Percentiles rank a stretch among this genome's conserved stretches.
phyloP scores from a whole-genome alignment of 352 stramenopile species.

The Pythium folliculosum region DNA sequence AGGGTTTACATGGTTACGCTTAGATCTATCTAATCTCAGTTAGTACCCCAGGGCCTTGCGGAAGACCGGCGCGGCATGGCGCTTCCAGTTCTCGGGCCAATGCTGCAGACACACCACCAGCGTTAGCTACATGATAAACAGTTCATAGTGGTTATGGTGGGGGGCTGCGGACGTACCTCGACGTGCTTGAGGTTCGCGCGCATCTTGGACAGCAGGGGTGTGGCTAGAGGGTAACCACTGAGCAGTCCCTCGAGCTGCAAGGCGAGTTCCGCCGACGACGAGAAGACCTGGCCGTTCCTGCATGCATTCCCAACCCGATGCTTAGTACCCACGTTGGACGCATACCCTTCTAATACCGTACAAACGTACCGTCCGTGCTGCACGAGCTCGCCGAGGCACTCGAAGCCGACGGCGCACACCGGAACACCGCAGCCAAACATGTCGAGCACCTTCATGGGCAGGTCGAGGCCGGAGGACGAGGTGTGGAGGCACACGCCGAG shows the following conservation, averaged over 20 bases:
- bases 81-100: conserved; percentile 78
- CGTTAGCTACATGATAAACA: background rate
- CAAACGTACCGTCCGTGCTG: conserved; percentile 61
- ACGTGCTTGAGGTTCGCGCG: conserved; percentile 52
- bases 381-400: conserved; percentile 97
- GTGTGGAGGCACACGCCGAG: conserved; percentile 99
- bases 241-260: conserved; percentile 66
- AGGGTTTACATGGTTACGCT: too few species aligned
- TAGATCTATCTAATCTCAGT: conserved; percentile 1
- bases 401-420: conserved; percentile 96
- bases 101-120: conserved; percentile 36
- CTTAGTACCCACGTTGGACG: too few species aligned
- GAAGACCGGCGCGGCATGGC: conserved; percentile 64
- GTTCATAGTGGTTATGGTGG: too few species aligned
- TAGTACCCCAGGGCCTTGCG: conserved; percentile 44
- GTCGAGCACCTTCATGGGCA: conserved; percentile 99
- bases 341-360: too few species aligned
- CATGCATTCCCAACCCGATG: too few species aligned
- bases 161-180: conserved; percentile 38
- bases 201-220: conserved; percentile 49
- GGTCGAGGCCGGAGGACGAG: conserved; percentile 96
- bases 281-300: conserved; percentile 79
- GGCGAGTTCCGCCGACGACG: conserved; percentile 55
- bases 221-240: conserved; percentile 44
- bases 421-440: conserved; percentile 98